Evolutionary conservation across 495 filamentous ascomycete genomes (phyloP), one percentile per base, ranked within the genome.

Genomic region (Aspergillus sclerotioniger): DNA sequence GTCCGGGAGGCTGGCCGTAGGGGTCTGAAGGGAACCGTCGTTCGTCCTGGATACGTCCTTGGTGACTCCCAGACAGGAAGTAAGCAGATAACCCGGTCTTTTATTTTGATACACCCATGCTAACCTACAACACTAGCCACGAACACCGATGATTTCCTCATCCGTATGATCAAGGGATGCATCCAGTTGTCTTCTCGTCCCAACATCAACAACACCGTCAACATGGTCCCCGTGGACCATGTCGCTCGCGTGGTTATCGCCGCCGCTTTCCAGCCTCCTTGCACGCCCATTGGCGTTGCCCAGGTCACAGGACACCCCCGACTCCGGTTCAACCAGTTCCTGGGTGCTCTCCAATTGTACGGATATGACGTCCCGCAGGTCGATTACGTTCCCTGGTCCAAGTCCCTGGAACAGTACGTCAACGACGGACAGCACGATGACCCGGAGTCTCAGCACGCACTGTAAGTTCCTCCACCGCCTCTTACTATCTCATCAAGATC

Each of bases 91-190:
- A 8, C 28, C 57, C 51, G 54, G 39, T 32, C 21, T 37, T 53
- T 8, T 32, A 31, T 17, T 53, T 37, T 16, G 93, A 33, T 98
- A 97, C 67, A 80, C 96, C 2, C 78, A 87, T 6, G 94, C 93
- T 21, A 88, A 92, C 62, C 83, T 85, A 3, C 70, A 74, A 86
- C 84, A 13, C 91, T 91, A 28, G 84, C 87, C 19, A 87, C 84
- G 59, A 92, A 87, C 71, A 91, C 88, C 8, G 93, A 98, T 66
- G 93, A 98, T 73, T 98, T 98, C 79, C 76, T 98, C 20, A 82
- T 96, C 53, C 88, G 94, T 48, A 83, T 97, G 81, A 68, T 88
- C 35, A 96, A 96, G 73, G 93, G 91, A 46, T 96, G 90, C 60
- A 82, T 95, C 48, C 94, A 98, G 69, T 76, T 96, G 0, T 72